Evolutionary conservation across 148 eudicot species (phyloP).

Genomic region (Dianthus caryophyllus): DNA sequence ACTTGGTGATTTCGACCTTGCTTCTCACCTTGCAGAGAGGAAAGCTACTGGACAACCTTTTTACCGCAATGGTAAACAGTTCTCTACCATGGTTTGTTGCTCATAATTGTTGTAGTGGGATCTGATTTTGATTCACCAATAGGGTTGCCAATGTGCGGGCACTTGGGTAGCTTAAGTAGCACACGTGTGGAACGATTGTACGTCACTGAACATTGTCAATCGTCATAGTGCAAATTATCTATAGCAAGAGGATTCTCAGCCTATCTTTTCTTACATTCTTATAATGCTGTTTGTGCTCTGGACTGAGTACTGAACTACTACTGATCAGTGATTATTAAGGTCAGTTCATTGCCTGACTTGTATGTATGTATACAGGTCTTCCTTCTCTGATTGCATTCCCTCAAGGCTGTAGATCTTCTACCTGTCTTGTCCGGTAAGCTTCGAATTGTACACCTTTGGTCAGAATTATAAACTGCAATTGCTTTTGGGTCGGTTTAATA

Average conservation of each 20-base stretch:
- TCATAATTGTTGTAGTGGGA: background rate
- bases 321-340: background rate
- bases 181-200: background rate
- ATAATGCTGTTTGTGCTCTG: background rate
- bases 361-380: slow-evolving; percentile 44
- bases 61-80: slow-evolving; percentile 58
- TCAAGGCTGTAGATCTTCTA: slow-evolving; percentile 60
- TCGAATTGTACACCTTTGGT: background rate
- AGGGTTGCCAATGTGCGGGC: background rate
- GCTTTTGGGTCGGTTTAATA: no score
- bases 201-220: background rate
- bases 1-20: slow-evolving; percentile 61
- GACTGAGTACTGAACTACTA: no score
- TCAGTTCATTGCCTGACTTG: slow-evolving; percentile 1
- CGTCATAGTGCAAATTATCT: background rate
- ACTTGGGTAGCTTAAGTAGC: background rate
- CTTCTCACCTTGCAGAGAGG: slow-evolving; percentile 68
- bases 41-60: slow-evolving; percentile 65
- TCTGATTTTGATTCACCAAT: background rate
- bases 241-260: background rate
- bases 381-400: slow-evolving; percentile 73
- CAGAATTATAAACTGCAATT: no score
- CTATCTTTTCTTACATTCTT: background rate
- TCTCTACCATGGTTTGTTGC: background rate
- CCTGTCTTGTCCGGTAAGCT: slow-evolving; percentile 65